phyloP scores from a whole-genome alignment of 371 early-diverging fungal species.

The Globomyces sp. region DNA sequence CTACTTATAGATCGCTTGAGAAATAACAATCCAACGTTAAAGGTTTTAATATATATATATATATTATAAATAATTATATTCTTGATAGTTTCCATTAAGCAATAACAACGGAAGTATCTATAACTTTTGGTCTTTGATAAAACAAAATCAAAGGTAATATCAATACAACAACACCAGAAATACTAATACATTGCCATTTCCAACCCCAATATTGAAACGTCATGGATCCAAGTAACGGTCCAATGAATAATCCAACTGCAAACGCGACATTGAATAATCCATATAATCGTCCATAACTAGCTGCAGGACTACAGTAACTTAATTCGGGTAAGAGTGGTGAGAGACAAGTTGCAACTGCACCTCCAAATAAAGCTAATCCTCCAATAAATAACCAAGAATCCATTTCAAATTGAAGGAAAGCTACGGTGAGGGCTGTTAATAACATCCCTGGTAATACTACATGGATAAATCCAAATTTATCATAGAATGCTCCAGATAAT shows the following conservation, averaged over 20 bases:
- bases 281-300: not conserved
- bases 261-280: not conserved
- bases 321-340: constrained; percentile 2
- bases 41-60: too few relatives aligned
- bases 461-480: constrained; percentile 53
- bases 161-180: not conserved
- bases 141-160: too few relatives aligned
- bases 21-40: too few relatives aligned
- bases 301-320: not conserved
- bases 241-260: constrained; percentile 3
- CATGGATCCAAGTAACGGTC: constrained; percentile 1
- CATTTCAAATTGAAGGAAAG: not conserved
- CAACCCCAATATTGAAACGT: not conserved
- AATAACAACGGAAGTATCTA: too few relatives aligned
- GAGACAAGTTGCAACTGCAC: not conserved
- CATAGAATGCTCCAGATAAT: constrained; percentile 58
- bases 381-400: not conserved
- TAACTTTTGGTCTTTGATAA: too few relatives aligned
- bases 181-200: not conserved
- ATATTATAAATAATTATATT: too few relatives aligned
- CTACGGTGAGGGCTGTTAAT: not conserved
- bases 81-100: too few relatives aligned
- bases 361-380: not conserved
- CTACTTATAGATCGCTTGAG: too few relatives aligned
- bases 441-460: constrained; percentile 56